phyloP scores from a whole-genome alignment of 352 stramenopile genomes.

The Phytophthora nicotianae region DNA sequence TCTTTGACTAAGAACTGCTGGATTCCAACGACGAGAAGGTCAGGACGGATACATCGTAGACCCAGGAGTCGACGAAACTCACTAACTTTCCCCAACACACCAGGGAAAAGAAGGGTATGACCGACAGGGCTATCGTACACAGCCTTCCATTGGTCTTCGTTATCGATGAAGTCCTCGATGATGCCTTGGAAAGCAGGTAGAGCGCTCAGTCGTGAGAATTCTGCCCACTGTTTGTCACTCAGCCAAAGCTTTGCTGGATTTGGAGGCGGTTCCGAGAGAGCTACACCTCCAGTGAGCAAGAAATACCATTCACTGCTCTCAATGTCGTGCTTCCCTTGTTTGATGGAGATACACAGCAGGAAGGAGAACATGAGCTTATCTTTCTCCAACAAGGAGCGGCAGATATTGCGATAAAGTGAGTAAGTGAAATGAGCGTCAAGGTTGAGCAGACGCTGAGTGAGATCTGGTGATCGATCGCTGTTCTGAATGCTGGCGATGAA shows the following conservation, averaged over 20 bases:
- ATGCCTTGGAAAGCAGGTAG: constrained; percentile 83
- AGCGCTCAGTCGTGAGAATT: constrained; percentile 89
- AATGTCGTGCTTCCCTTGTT: constrained; percentile 78
- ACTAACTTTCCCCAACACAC: constrained; percentile 57
- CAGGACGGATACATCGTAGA: constrained; percentile 83
- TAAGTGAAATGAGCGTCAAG: constrained; percentile 92
- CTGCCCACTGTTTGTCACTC: constrained; percentile 92
- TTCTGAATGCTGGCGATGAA: constrained; percentile 91
- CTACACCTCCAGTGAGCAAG: constrained; percentile 93
- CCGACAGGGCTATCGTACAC: constrained; percentile 89
- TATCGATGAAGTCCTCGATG: constrained; percentile 81
- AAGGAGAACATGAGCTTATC: constrained; percentile 96
- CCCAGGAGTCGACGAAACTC: constrained; percentile 81
- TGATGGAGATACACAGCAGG: constrained; percentile 88
- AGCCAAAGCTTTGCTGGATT: constrained; percentile 93
- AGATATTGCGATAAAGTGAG: constrained; percentile 93
- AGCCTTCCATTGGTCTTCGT: constrained; percentile 82
- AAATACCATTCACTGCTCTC: constrained; percentile 93
- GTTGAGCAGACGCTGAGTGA: constrained; percentile 80
- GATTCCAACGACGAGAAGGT: constrained; percentile 89
- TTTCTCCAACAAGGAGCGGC: constrained; percentile 92
- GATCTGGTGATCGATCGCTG: constrained; percentile 77
- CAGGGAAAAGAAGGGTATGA: constrained; percentile 81
- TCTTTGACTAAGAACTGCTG: constrained; percentile 89
- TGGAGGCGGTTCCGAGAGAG: constrained; percentile 85